Evolutionary conservation across 2,329 filamentous ascomycete species (phyloP).

Genomic region (Aspergillus aculeatinus): DNA sequence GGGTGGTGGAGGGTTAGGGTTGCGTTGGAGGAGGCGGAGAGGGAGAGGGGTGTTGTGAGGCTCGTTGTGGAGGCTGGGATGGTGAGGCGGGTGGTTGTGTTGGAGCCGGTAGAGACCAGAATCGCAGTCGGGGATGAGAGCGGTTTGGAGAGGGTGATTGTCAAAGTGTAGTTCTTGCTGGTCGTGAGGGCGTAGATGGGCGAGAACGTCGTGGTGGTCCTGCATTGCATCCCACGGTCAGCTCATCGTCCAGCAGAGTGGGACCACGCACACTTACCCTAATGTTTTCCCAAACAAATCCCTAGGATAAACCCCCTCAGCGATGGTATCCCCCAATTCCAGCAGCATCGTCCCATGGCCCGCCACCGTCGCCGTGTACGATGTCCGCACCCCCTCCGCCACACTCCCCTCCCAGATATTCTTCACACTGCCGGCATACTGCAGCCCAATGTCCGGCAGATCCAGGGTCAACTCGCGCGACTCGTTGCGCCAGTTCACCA

Average conservation of each 20-base stretch:
- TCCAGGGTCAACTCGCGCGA: slow-evolving; percentile 46
- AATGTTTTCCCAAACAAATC: slow-evolving; percentile 15
- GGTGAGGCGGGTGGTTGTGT: neutral
- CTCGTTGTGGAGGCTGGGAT: slow-evolving; percentile 11
- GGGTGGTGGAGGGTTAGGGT: slow-evolving; percentile 21
- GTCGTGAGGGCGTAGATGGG: slow-evolving; percentile 31
- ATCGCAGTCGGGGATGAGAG: neutral
- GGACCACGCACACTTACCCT: slow-evolving; percentile 17
- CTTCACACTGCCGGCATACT: slow-evolving; percentile 34
- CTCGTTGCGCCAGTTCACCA: slow-evolving; percentile 53
- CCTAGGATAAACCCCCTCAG: slow-evolving; percentile 21
- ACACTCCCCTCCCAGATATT: slow-evolving; percentile 31
- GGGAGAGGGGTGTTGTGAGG: slow-evolving; percentile 17
- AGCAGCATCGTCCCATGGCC: slow-evolving; percentile 34
- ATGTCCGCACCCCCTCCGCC: slow-evolving; percentile 22
- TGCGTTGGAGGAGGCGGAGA: slow-evolving; percentile 27
- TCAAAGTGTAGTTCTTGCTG: slow-evolving; percentile 26
- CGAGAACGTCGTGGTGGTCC: slow-evolving; percentile 16
- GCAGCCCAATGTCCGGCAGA: slow-evolving; percentile 43
- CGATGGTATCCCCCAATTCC: slow-evolving; percentile 27
- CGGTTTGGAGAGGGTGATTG: slow-evolving; percentile 16
- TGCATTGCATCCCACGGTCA: neutral
- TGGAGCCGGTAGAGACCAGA: slow-evolving; percentile 11
- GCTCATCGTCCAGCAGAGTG: neutral
- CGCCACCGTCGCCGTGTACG: slow-evolving; percentile 26